Evolutionary conservation across 805 yeast species (phyloP), one percentile per base, ranked within the genome.

Genomic region (Ogataea populi-albae): DNA sequence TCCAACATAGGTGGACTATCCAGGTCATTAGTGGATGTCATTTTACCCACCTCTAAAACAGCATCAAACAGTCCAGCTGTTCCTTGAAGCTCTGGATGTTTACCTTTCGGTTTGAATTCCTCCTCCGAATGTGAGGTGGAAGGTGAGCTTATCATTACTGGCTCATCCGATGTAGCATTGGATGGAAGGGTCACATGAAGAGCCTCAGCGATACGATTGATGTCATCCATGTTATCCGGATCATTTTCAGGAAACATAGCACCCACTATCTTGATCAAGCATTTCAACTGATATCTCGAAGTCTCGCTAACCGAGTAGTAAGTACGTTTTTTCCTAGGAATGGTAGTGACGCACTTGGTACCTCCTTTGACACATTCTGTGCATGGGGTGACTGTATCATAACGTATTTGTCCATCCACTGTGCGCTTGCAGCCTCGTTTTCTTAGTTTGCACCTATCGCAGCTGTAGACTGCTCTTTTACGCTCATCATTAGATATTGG

Each of bases 171-270:
- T 47, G 57, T 43, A 31, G 57, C 34, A 3, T 52, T 26, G 16
- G 34, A 34, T 14, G 22, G 6, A 14, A 56, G 43, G 9, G 30
- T 12, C 4, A 55, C 35, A 15, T 43, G 46, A 12, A 44, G 23
- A 14, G 32, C 28, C 15, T 33, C 44, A 3, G 62, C 65, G 29
- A 58, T 46, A 33, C 54, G 55, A 14, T 57, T 53, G 21, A 66
- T 35, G 17, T 58, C 63, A 26, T 61, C 59, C 18, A 62, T 54
- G 34, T 59, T 63, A 39, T 60, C 55, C 18, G 58, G 55, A 37
- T 65, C 68, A 11, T 55, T 46, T 23, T 63, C 61, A 1, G 70
- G 69, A 37, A 55, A 61, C 12, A 64, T 46, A 0, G 60, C 61
- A 12, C 52, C 50, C 3, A 65, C 55, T 17, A 65, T 41, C 27